phyloP scores from a whole-genome alignment of 169 alveolate genomes.

The Theileria annulata region DNA sequence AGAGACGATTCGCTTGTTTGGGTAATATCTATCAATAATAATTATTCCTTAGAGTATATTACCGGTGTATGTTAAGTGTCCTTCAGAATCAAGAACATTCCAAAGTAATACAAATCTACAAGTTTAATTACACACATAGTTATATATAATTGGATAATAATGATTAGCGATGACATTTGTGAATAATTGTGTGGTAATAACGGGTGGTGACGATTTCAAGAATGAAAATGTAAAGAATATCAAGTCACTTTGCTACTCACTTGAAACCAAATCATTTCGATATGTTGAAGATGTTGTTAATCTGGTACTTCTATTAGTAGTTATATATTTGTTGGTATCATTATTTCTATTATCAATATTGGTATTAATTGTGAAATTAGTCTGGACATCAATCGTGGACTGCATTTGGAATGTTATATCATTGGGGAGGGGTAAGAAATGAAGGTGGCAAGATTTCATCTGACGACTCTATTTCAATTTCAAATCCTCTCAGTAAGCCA shows the following conservation, averaged over 20 bases:
- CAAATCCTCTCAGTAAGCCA: constrained; percentile 23
- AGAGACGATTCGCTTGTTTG: constrained; percentile 20
- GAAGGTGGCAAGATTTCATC: not conserved
- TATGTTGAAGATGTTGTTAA: constrained; percentile 39
- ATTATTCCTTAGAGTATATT: constrained; percentile 26
- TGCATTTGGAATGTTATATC: constrained; percentile 32
- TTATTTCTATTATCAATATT: not conserved
- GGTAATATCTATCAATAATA: not conserved
- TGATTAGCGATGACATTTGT: constrained; percentile 40
- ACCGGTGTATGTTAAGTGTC: constrained; percentile 49
- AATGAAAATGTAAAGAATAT: constrained; percentile 10
- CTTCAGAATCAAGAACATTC: constrained; percentile 48
- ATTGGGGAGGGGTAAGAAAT: constrained; percentile 47
- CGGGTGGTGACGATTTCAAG: constrained; percentile 58
- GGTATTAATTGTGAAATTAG: not conserved
- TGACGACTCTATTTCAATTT: constrained; percentile 15
- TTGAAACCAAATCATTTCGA: constrained; percentile 36
- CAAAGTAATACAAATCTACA: constrained; percentile 16
- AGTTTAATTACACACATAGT: not conserved
- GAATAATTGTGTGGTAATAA: constrained; percentile 34
- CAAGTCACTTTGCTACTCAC: constrained; percentile 28
- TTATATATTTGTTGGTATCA: too few relatives aligned
- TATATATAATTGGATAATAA: too few relatives aligned
- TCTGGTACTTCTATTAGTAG: constrained; percentile 30
- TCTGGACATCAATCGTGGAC: constrained; percentile 33